Conservation (phyloP, 106 monocot species). For the Dendrobium nobile region DNA sequence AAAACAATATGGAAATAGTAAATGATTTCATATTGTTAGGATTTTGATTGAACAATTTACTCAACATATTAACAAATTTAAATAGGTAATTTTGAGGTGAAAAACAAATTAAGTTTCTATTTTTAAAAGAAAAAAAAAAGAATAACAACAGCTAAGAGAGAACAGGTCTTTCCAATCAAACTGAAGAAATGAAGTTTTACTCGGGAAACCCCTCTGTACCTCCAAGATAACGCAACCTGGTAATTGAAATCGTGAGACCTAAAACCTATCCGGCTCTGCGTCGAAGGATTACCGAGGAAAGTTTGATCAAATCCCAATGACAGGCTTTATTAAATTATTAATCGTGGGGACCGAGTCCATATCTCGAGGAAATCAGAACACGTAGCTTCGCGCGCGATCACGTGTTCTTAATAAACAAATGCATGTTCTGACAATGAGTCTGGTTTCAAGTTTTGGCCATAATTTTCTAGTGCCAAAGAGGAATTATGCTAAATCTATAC, state of each 20-base stretch:
- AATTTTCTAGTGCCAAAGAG: too few species aligned
- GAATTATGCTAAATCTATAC: too few species aligned
- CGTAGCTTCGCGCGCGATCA: background rate
- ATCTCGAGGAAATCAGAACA: background rate
- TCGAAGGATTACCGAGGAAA: background rate
- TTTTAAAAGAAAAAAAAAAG: too few species aligned
- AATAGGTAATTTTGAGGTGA: too few species aligned
- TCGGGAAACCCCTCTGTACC: background rate
- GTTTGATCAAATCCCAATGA: background rate
- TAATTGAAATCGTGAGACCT: background rate
- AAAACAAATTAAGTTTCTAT: too few species aligned
- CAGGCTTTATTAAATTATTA: background rate
- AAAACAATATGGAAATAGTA: background rate
- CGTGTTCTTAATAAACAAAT: background rate
- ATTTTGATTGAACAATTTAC: background rate
- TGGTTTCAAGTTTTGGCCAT: too few species aligned
- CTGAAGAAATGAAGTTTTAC: background rate
- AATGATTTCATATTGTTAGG: too few species aligned
- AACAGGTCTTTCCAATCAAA: background rate
- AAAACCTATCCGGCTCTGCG: background rate
- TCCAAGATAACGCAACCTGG: background rate
- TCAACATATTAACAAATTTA: too few species aligned
- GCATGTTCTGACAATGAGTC: background rate
- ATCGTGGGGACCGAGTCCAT: background rate
- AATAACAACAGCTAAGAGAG: too few species aligned